A percentile compares a stretch with the other conserved stretches of the same genome.
These are phyloP conservation scores for Nemophila menziesii DNA, from an alignment of 257 asterid genomes.

Conservation along the genomic window DNA sequence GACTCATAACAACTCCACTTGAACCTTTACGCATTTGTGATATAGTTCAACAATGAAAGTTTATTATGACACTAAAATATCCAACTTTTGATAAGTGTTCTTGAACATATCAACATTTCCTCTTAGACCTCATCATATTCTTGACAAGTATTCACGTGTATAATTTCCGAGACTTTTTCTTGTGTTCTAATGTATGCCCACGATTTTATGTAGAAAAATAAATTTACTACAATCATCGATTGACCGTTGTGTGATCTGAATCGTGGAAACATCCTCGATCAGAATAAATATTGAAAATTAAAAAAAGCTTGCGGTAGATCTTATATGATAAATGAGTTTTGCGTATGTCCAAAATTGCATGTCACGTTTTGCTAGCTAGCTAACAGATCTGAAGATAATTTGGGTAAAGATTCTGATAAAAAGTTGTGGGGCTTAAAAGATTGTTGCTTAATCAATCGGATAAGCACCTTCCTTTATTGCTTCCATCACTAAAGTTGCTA, in stretches of 20 bases:
- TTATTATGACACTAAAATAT: neutral
- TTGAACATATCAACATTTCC: too few relatives aligned
- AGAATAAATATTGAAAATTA: too few relatives aligned
- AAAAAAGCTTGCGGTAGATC: too few relatives aligned
- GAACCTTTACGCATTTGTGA: slow-evolving; percentile 13
- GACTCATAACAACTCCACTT: slow-evolving; percentile 12
- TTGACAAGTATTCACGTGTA: neutral
- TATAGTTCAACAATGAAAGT: slow-evolving; percentile 10
- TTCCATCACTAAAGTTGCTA: slow-evolving; percentile 20
- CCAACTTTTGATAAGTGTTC: neutral
- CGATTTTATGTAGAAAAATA: neutral
- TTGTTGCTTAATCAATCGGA: slow-evolving; percentile 8
- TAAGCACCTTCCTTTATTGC: slow-evolving; percentile 14
- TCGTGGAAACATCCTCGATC: too few relatives aligned
- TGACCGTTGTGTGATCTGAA: neutral
- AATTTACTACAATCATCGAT: neutral
- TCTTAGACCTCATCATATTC: neutral
- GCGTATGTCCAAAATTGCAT: too few relatives aligned
- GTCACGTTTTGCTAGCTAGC: neutral
- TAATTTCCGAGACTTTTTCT: neutral
- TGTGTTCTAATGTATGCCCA: neutral
- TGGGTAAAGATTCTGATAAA: neutral
- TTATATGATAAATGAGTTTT: too few relatives aligned
- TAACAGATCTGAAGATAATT: neutral
- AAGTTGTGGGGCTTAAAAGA: slow-evolving; percentile 2